Conservation (phyloP, 2,329 filamentous ascomycete species). For the Coleophoma crateriformis region DNA sequence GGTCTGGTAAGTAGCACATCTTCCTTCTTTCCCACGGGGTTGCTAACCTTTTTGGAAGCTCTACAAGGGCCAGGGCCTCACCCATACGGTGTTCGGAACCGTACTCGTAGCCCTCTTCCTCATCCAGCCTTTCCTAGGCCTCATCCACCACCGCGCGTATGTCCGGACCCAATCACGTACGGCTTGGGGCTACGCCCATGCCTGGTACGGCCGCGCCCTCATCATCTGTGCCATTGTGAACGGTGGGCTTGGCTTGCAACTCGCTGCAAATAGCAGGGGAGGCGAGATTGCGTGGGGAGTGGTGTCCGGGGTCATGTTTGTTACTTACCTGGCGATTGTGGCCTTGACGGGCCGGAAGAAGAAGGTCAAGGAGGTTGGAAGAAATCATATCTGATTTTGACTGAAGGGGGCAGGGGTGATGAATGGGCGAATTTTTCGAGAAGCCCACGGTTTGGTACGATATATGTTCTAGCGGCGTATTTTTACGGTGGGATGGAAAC, state of each 20-base stretch:
- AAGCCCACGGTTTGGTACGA: too few relatives aligned
- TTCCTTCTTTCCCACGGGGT: neutral
- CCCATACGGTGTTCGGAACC: slow-evolving; percentile 52
- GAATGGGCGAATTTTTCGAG: too few relatives aligned
- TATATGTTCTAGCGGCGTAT: too few relatives aligned
- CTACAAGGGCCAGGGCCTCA: slow-evolving; percentile 31
- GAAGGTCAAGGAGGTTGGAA: slow-evolving; percentile 4
- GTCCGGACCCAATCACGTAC: slow-evolving; percentile 41
- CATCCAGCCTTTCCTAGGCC: slow-evolving; percentile 53
- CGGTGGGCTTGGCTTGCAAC: slow-evolving; percentile 53
- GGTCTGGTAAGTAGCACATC: slow-evolving; percentile 33
- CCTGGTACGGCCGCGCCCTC: slow-evolving; percentile 56
- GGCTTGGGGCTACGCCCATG: slow-evolving; percentile 48
- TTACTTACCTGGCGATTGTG: slow-evolving; percentile 35
- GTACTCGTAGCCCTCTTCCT: slow-evolving; percentile 47
- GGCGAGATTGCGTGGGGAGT: slow-evolving; percentile 51
- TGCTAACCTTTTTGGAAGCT: slow-evolving; percentile 33
- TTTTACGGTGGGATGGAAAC: too few relatives aligned
- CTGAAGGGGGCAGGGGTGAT: too few relatives aligned
- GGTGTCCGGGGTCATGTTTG: slow-evolving; percentile 42
- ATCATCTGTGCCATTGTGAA: slow-evolving; percentile 57
- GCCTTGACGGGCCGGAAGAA: slow-evolving; percentile 5
- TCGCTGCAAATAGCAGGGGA: slow-evolving; percentile 33
- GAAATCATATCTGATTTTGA: too few relatives aligned
- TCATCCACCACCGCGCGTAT: slow-evolving; percentile 51